Evolutionary conservation across 2,329 filamentous ascomycete genomes (phyloP).

Genomic region (Colletotrichum gloeosporioides): DNA sequence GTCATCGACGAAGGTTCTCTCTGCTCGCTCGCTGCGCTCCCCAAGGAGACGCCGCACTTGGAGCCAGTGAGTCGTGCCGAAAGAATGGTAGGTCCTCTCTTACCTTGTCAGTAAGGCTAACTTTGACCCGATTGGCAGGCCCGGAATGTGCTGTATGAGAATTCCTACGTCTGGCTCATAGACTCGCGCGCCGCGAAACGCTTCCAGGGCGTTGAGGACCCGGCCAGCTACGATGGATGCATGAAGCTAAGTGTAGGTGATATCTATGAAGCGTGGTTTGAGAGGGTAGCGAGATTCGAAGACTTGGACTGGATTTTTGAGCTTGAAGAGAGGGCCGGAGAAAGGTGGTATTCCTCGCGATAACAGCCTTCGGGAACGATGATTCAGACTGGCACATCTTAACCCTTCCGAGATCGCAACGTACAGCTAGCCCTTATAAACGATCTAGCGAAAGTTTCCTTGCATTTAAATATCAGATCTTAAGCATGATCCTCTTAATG

Average conservation of each 20-base stretch:
- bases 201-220: neutral
- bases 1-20: neutral
- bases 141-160: neutral
- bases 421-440: accelerated
- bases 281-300: neutral
- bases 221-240: neutral
- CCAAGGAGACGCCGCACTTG: neutral
- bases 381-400: neutral
- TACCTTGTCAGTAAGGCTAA: neutral
- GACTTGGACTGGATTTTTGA: neutral
- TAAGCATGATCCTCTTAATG: neutral
- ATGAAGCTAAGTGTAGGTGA: neutral
- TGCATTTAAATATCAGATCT: neutral
- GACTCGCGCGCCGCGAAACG: neutral
- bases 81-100: neutral
- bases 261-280: neutral
- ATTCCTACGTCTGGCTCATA: neutral
- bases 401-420: neutral
- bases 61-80: neutral
- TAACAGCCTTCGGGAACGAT: neutral
- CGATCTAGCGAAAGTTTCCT: neutral
- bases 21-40: neutral
- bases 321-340: neutral
- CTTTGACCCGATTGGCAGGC: neutral
- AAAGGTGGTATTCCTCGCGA: neutral